Conservation (phyloP, 2,329 filamentous ascomycete genomes). For the Lasiodiplodia hormozganensis region DNA sequence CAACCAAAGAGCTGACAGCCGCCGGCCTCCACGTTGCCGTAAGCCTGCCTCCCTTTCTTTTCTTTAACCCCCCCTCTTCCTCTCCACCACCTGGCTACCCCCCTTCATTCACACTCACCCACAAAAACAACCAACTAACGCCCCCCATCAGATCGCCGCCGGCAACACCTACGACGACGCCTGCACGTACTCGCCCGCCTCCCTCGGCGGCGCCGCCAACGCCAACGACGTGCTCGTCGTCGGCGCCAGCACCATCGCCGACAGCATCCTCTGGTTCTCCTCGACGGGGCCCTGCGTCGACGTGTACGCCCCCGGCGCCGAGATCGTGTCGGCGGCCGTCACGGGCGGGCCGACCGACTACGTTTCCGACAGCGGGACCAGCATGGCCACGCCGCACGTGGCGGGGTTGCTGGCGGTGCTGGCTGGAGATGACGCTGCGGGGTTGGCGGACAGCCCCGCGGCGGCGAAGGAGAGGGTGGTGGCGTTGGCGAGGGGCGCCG, state of each 20-base stretch:
- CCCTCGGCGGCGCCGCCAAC: constrained; percentile 37
- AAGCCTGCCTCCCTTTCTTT: constrained; percentile 4
- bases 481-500: neutral
- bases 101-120: neutral
- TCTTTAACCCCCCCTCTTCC: no score
- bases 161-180: constrained; percentile 44
- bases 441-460: constrained; percentile 33
- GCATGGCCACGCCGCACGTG: constrained; percentile 70
- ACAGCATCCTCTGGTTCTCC: constrained; percentile 42
- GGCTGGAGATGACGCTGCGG: constrained; percentile 45
- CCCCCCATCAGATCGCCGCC: constrained; percentile 37
- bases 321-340: constrained; percentile 52
- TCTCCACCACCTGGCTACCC: constrained; percentile 2
- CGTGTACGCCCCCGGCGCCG: constrained; percentile 47
- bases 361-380: constrained; percentile 62
- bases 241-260: constrained; percentile 42
- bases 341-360: constrained; percentile 40
- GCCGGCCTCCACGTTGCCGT: constrained; percentile 30
- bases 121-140: no score
- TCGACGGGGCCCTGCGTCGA: constrained; percentile 47
- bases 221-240: constrained; percentile 47
- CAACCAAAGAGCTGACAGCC: constrained; percentile 2
- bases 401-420: constrained; percentile 71
- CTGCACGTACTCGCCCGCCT: constrained; percentile 40
- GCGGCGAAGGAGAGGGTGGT: constrained; percentile 2